Conservation (phyloP, 2,329 filamentous ascomycete genomes). For the Calcarisporium arbuscula region DNA sequence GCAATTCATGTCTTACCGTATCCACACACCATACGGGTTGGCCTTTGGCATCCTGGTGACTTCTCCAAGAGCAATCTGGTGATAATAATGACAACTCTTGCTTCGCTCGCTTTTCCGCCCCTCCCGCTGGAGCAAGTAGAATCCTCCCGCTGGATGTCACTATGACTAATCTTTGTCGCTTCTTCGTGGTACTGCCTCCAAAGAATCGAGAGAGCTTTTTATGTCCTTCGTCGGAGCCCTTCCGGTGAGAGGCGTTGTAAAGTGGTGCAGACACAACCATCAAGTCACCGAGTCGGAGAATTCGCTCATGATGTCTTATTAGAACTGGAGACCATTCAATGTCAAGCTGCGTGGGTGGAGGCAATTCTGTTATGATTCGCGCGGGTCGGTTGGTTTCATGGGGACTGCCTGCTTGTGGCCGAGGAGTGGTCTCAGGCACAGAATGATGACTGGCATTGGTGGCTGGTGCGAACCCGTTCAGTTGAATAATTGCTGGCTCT, state of each 20-base stretch:
- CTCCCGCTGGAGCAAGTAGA: constrained; percentile 82
- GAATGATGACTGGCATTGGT: constrained; percentile 20
- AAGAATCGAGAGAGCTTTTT: constrained; percentile 94
- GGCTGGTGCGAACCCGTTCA: constrained; percentile 48
- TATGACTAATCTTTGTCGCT: constrained; percentile 88
- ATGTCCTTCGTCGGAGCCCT: constrained; percentile 64
- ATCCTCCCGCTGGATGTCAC: constrained; percentile 88
- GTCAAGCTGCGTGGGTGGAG: constrained; percentile 92
- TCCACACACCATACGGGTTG: constrained; percentile 85
- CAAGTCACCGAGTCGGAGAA: constrained; percentile 87
- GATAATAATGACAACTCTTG: constrained; percentile 80
- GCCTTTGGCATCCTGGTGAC: constrained; percentile 78
- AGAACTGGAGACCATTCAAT: constrained; percentile 98
- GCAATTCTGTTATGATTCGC: constrained; percentile 86
- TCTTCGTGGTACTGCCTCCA: constrained; percentile 83
- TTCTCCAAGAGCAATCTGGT: constrained; percentile 71
- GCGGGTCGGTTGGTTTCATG: constrained; percentile 56
- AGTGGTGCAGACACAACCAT: constrained; percentile 76
- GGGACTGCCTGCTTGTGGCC: constrained; percentile 28
- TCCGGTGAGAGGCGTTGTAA: constrained; percentile 66
- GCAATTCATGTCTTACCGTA: constrained; percentile 59
- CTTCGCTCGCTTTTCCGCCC: constrained; percentile 93
- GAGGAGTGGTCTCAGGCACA: constrained; percentile 22
- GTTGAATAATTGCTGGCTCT: constrained; percentile 67
- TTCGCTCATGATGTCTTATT: constrained; percentile 84